phyloP scores from a whole-genome alignment of 2,329 filamentous ascomycete genomes.

The Arthrobotrys musiformis region DNA sequence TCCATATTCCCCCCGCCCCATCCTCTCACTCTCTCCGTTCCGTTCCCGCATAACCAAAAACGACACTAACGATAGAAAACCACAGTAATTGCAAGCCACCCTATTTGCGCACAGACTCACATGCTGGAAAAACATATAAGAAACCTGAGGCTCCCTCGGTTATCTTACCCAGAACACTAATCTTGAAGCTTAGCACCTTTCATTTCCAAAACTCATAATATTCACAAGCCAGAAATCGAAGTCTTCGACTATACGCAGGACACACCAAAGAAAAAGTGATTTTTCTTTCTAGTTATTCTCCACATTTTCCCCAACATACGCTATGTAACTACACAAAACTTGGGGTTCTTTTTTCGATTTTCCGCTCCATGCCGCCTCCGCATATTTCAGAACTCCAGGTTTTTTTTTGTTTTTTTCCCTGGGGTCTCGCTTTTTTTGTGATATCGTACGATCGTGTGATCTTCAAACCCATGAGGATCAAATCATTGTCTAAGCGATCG shows the following conservation, averaged over 20 bases:
- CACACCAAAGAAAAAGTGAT: background rate
- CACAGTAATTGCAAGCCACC: background rate
- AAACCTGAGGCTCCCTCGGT: conserved; percentile 48
- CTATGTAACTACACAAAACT: too few relatives aligned
- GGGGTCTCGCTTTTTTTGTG: background rate
- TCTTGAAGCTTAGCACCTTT: conserved; percentile 18
- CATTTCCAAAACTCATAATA: conserved; percentile 11
- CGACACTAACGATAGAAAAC: conserved; percentile 6
- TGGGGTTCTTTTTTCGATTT: background rate
- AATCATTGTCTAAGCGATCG: background rate
- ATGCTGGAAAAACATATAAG: conserved; percentile 28
- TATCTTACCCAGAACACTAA: conserved; percentile 27
- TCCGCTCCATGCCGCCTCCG: conserved; percentile 7
- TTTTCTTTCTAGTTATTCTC: conserved; percentile 8
- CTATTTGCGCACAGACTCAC: conserved; percentile 48
- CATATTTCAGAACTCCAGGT: conserved; percentile 1
- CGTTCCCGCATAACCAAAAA: conserved; percentile 41
- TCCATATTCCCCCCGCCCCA: conserved; percentile 6
- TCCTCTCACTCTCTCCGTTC: conserved; percentile 23
- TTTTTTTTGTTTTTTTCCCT: background rate
- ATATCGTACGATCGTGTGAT: conserved; percentile 23
- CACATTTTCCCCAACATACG: background rate
- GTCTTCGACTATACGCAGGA: background rate
- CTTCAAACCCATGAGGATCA: background rate
- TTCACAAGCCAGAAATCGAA: conserved; percentile 13